These are phyloP conservation scores for Dipteronia dyeriana DNA, from an alignment of 345 rosid species.

Conservation along the genomic window DNA sequence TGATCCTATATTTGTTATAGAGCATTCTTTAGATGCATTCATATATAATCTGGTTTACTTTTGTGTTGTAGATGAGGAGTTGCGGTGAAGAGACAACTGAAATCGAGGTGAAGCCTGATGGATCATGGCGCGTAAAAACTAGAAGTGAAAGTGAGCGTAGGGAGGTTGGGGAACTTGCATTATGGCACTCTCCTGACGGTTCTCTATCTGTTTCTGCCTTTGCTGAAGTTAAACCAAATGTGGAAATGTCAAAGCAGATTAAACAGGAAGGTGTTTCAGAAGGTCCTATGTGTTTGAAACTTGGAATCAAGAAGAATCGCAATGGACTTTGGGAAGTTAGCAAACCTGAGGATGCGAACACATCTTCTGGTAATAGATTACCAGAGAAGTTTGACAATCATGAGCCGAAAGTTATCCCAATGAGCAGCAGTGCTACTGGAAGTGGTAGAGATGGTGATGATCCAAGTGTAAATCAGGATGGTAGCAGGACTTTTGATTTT, in stretches of 20 bases:
- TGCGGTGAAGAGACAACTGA: constrained; percentile 88
- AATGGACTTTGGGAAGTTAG: constrained; percentile 94
- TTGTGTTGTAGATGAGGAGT: constrained; percentile 66
- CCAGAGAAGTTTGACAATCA: constrained; percentile 45
- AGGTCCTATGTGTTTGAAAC: constrained; percentile 72
- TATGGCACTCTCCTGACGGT: constrained; percentile 86
- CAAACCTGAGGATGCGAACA: constrained; percentile 67
- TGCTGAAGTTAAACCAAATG: constrained; percentile 46
- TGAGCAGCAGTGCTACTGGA: constrained; percentile 92
- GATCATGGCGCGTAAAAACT: constrained; percentile 92
- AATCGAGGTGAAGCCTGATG: constrained; percentile 90
- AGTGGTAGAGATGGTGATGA: constrained; percentile 97
- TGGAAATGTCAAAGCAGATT: constrained; percentile 51
- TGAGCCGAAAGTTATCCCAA: constrained; percentile 62
- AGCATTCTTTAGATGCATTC: neutral
- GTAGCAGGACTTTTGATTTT: constrained; percentile 62
- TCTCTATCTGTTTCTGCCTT: constrained; percentile 43
- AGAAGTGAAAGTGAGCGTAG: constrained; percentile 74
- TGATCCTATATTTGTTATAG: neutral
- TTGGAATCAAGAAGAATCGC: constrained; percentile 81
- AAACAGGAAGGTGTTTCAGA: constrained; percentile 84
- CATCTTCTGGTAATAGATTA: constrained; percentile 66
- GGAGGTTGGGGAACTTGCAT: constrained; percentile 77
- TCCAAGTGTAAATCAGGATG: constrained; percentile 90
- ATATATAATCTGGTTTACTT: constrained; percentile 9